These are phyloP conservation scores for Microdochium trichocladiopsis DNA, from an alignment of 2,329 filamentous ascomycete species.

Conservation along the genomic window DNA sequence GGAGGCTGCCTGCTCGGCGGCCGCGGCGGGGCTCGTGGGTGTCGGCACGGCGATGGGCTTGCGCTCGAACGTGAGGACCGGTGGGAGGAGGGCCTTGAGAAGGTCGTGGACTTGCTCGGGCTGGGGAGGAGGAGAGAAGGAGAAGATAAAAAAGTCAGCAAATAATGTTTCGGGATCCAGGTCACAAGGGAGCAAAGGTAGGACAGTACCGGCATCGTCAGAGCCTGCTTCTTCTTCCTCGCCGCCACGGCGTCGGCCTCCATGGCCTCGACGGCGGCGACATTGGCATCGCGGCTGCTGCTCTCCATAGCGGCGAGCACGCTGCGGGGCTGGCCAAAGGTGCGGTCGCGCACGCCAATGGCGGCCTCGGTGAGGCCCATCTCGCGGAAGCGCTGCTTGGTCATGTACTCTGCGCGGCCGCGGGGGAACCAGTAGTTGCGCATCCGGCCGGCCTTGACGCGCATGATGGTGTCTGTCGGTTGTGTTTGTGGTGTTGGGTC, in stretches of 20 bases:
- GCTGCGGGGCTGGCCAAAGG: slow-evolving; percentile 14
- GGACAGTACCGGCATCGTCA: slow-evolving; percentile 13
- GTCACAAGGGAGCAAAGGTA: neutral
- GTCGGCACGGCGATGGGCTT: slow-evolving; percentile 20
- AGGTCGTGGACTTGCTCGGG: slow-evolving; percentile 26
- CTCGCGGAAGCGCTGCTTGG: slow-evolving; percentile 19
- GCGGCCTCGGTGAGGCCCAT: slow-evolving; percentile 20
- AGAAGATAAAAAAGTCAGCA: neutral
- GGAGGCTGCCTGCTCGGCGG: slow-evolving; percentile 6
- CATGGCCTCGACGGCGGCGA: neutral
- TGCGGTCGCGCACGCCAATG: slow-evolving; percentile 24
- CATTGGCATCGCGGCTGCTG: slow-evolving; percentile 1
- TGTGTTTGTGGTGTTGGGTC: neutral
- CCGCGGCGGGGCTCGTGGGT: slow-evolving; percentile 5
- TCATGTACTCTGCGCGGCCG: slow-evolving; percentile 25
- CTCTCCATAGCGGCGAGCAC: slow-evolving; percentile 7
- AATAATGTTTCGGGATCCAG: no score
- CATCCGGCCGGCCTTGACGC: slow-evolving; percentile 24
- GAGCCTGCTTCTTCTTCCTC: slow-evolving; percentile 14
- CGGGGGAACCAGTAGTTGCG: slow-evolving; percentile 25
- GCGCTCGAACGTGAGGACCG: slow-evolving; percentile 28
- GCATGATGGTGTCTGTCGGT: slow-evolving; percentile 22
- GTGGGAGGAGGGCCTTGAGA: slow-evolving; percentile 25
- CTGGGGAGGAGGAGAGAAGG: slow-evolving; percentile 11
- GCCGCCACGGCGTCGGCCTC: slow-evolving; percentile 2